A percentile compares a stretch with the other conserved stretches of the same genome.
Conservation (phyloP, 2,329 filamentous ascomycete genomes). For the Corynespora cassiicola region DNA sequence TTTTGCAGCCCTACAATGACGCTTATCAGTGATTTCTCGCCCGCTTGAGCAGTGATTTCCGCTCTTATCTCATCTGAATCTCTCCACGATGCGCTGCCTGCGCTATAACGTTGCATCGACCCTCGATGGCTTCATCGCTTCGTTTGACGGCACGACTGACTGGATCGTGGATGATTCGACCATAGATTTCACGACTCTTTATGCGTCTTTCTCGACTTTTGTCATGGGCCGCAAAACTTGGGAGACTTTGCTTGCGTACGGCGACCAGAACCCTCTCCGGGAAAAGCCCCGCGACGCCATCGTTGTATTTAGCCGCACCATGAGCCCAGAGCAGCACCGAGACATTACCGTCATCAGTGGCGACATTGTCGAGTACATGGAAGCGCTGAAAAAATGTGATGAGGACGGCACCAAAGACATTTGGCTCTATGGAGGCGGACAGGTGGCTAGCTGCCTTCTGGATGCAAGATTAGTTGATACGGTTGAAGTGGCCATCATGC, state of each 20-base stretch:
- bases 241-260: constrained; percentile 6
- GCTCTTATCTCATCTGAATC: no score
- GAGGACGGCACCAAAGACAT: constrained; percentile 2
- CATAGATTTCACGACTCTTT: constrained; percentile 7
- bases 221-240: constrained; percentile 10
- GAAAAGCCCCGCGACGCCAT: neutral
- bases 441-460: neutral
- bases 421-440: constrained; percentile 5
- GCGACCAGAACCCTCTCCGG: constrained; percentile 3
- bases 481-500: constrained; percentile 10
- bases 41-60: no score
- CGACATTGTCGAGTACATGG: constrained; percentile 2
- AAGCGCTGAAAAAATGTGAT: neutral
- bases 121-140: constrained; percentile 13
- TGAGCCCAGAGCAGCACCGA: neutral
- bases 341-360: constrained; percentile 1
- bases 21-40: no score
- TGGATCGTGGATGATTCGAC: constrained; percentile 11
- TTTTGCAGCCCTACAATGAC: no score
- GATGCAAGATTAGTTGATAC: constrained; percentile 6
- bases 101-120: constrained; percentile 10
- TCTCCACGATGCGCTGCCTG: constrained; percentile 4
- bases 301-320: constrained; percentile 5
- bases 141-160: constrained; percentile 1
- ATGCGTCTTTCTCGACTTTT: constrained; percentile 7